Conservation (phyloP, 768 basidiomycete species). For the Baorangia bicolor region DNA sequence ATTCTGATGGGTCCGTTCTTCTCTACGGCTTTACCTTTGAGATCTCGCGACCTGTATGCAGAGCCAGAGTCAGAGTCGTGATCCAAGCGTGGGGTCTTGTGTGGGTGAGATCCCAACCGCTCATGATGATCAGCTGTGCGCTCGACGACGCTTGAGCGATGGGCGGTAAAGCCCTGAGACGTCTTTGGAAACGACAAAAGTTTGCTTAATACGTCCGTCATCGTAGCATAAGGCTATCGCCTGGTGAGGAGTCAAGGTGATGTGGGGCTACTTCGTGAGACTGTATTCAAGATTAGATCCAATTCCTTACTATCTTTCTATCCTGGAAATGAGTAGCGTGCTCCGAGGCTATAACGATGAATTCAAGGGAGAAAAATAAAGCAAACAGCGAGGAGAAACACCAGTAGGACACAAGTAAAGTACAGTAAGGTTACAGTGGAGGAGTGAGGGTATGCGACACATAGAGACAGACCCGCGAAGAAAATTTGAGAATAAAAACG, state of each 20-base stretch:
- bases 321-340: neutral
- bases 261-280: neutral
- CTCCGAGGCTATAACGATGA: neutral
- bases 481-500: neutral
- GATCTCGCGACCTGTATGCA: slow-evolving; percentile 52
- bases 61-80: slow-evolving; percentile 67
- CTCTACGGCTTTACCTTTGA: slow-evolving; percentile 24
- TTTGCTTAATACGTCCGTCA: slow-evolving; percentile 38
- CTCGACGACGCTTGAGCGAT: slow-evolving; percentile 39
- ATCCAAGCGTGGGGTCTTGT: slow-evolving; percentile 67
- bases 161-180: slow-evolving; percentile 48
- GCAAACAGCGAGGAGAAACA: neutral
- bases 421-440: neutral
- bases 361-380: neutral
- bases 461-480: neutral
- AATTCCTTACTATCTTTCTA: neutral
- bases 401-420: neutral
- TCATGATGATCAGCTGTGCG: slow-evolving; percentile 30
- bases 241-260: neutral
- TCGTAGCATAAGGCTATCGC: slow-evolving; percentile 9
- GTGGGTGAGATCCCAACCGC: slow-evolving; percentile 57
- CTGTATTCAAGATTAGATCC: neutral
- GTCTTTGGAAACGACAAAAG: slow-evolving; percentile 50
- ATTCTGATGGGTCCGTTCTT: slow-evolving; percentile 45
- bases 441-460: neutral